These are phyloP conservation scores for Elaeis oleifera DNA, from an alignment of 202 grass and related monocot species.

Conservation along the genomic window DNA sequence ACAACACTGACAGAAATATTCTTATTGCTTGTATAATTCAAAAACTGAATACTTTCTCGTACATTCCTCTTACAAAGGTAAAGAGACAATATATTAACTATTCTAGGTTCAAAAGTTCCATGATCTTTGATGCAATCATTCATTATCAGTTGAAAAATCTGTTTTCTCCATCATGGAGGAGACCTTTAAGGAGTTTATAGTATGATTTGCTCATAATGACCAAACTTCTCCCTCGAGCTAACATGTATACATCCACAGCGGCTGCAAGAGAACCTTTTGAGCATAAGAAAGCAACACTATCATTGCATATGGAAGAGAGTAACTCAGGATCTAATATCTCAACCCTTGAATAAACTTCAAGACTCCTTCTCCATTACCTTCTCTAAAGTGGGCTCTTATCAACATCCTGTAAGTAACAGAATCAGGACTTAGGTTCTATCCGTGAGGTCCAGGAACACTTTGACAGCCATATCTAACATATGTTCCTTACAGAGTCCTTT, in stretches of 20 bases:
- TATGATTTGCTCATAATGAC: constrained; percentile 51
- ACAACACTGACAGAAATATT: constrained; percentile 49
- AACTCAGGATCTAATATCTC: constrained; percentile 37
- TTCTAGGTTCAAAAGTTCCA: constrained; percentile 48
- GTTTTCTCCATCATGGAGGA: constrained; percentile 45
- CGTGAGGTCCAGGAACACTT: constrained; percentile 56
- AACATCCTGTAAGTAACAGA: constrained; percentile 42
- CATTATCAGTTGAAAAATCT: constrained; percentile 37
- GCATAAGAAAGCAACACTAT: constrained; percentile 63
- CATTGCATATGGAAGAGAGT: constrained; percentile 56
- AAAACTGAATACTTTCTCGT: constrained; percentile 50
- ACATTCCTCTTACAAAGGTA: constrained; percentile 49
- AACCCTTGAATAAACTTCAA: constrained; percentile 49
- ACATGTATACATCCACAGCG: constrained; percentile 54
- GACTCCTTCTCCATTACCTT: constrained; percentile 43
- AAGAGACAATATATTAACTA: constrained; percentile 54
- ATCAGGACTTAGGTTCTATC: constrained; percentile 40
- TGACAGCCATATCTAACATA: constrained; percentile 38
- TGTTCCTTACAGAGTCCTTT: constrained; percentile 44
- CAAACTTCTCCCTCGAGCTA: constrained; percentile 39
- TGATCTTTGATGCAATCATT: constrained; percentile 58
- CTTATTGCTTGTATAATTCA: constrained; percentile 30
- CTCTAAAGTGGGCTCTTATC: constrained; percentile 48
- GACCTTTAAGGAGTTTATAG: constrained; percentile 46
- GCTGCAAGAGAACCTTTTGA: constrained; percentile 37